phyloP scores from a whole-genome alignment of 805 yeast species.

The Cyberlindnera xylosilytica region DNA sequence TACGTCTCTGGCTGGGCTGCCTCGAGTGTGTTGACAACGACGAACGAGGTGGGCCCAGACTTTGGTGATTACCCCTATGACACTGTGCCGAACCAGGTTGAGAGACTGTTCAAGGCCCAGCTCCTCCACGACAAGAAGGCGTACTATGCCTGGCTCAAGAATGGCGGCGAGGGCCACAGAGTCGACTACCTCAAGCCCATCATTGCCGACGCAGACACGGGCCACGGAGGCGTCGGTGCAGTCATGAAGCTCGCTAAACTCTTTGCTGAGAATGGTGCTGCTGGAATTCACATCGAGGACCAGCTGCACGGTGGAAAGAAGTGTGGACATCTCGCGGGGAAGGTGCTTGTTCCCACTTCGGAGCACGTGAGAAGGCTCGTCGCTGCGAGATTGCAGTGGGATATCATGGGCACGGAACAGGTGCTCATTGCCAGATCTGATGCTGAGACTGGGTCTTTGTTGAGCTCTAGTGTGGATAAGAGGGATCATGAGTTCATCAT shows the following conservation, averaged over 20 bases:
- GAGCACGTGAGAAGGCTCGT: conserved; percentile 51
- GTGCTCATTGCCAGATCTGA: conserved; percentile 60
- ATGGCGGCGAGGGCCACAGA: conserved; percentile 19
- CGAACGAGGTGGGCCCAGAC: conserved; percentile 63
- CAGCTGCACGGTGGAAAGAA: conserved; percentile 64
- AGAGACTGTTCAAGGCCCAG: conserved; percentile 56
- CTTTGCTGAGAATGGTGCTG: conserved; percentile 66
- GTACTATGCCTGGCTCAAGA: conserved; percentile 37
- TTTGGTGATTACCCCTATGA: conserved; percentile 69
- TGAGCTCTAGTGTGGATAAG: conserved; percentile 51
- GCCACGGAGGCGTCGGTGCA: conserved; percentile 60
- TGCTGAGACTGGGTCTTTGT: conserved; percentile 50
- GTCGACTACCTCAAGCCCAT: conserved; percentile 59
- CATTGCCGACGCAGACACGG: conserved; percentile 66
- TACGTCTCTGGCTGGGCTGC: conserved; percentile 65
- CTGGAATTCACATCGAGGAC: conserved; percentile 64
- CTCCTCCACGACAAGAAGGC: conserved; percentile 52
- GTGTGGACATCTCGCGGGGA: conserved; percentile 63
- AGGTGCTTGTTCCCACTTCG: conserved; percentile 57
- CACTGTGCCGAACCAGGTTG: conserved; percentile 67
- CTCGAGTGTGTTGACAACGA: conserved; percentile 52
- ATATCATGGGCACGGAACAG: conserved; percentile 57
- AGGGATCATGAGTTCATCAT: conserved; percentile 53
- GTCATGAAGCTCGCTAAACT: conserved; percentile 64
- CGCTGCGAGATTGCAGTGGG: conserved; percentile 64